These are phyloP conservation scores for Pezizomycotina sp. DNA, from an alignment of 2,329 filamentous ascomycete species.

Conservation along the genomic window DNA sequence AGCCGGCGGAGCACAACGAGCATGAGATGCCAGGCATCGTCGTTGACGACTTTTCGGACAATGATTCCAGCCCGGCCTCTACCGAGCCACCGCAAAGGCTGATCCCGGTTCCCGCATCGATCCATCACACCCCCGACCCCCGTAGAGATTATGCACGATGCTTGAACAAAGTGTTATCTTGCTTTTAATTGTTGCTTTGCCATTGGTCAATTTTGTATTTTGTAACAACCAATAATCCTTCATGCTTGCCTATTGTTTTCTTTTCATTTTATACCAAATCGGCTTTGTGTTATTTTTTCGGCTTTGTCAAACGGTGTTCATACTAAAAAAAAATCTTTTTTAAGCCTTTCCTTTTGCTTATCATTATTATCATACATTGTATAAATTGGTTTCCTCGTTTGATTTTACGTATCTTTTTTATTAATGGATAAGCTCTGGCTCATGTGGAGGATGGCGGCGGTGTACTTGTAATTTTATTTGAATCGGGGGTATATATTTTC, in stretches of 20 bases:
- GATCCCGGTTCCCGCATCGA: slow-evolving; percentile 34
- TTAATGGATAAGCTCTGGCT: too few relatives aligned
- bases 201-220: too few relatives aligned
- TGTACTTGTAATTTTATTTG: too few relatives aligned
- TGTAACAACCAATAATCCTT: background rate
- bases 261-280: background rate
- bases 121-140: slow-evolving; percentile 42
- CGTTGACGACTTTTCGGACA: slow-evolving; percentile 46
- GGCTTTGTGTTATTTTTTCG: background rate
- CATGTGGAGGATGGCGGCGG: too few relatives aligned
- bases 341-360: too few relatives aligned
- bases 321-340: slow-evolving; percentile 1
- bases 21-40: slow-evolving; percentile 47
- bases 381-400: too few relatives aligned
- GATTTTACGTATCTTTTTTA: too few relatives aligned
- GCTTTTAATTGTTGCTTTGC: too few relatives aligned
- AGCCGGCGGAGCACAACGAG: slow-evolving; percentile 40
- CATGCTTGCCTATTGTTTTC: background rate
- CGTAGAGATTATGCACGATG: slow-evolving; percentile 42
- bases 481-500: too few relatives aligned
- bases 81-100: slow-evolving; percentile 33
- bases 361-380: too few relatives aligned
- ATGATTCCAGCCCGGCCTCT: slow-evolving; percentile 31
- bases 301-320: slow-evolving; percentile 9
- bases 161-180: slow-evolving; percentile 17